phyloP scores from a whole-genome alignment of 192 early-diverging fungal species.

The Mortierella claussenii region DNA sequence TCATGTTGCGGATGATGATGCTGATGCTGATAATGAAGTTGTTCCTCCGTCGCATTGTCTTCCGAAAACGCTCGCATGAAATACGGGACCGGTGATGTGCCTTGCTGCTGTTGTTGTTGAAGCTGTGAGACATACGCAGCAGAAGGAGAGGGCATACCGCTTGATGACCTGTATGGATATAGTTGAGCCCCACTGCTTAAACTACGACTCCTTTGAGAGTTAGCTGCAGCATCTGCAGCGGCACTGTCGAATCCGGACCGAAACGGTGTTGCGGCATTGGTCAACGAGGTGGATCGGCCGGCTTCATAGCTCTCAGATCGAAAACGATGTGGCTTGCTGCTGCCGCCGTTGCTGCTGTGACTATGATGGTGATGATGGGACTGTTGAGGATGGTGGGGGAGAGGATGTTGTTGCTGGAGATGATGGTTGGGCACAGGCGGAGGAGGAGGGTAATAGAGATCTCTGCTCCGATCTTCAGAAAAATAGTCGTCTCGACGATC shows the following conservation, averaged over 20 bases:
- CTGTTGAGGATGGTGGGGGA: neutral
- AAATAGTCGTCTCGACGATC: conserved; percentile 21
- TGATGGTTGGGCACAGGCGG: neutral
- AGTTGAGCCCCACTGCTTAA: conserved; percentile 47
- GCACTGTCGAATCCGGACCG: conserved; percentile 30
- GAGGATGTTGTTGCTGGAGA: conserved; percentile 8
- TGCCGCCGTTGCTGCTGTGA: neutral
- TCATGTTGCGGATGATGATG: too few species aligned
- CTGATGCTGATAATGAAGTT: too few species aligned
- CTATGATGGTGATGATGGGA: neutral
- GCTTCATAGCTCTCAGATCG: conserved; percentile 49
- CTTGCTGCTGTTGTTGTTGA: neutral
- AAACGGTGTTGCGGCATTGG: conserved; percentile 47
- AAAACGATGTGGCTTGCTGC: conserved; percentile 7
- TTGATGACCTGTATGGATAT: conserved; percentile 20
- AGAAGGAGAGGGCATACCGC: conserved; percentile 13
- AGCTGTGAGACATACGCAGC: neutral
- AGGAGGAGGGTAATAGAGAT: conserved; percentile 27
- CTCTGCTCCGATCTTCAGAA: conserved; percentile 14
- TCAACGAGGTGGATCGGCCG: conserved; percentile 39
- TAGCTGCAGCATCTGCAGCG: conserved; percentile 15
- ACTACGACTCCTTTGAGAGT: conserved; percentile 41
- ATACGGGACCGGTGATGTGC: conserved; percentile 26
- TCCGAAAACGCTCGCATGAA: conserved; percentile 46
- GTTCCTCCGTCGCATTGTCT: conserved; percentile 26